Base-by-base conservation (phyloP, 441 rosid genomes). In the Breynia disticha region DNA sequence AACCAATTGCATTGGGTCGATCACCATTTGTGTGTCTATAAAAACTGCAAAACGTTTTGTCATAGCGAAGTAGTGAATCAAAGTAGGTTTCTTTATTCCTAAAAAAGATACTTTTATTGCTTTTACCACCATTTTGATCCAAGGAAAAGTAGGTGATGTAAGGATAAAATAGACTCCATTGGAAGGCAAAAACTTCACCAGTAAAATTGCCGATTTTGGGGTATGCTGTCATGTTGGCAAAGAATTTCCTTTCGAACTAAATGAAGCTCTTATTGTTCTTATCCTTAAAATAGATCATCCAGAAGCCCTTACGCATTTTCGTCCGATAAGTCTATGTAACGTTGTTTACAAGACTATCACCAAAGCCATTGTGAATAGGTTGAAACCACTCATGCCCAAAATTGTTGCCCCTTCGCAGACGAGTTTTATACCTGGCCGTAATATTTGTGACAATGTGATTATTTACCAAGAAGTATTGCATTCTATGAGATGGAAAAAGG, bases 141-240 rank as follows among this genome's bases (percentile, higher is more conserved):
- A 76, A 61, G 5, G 49, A 19, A 41, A 76, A 72, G 55, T 66
- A 72, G 19, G 71, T 61, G 5, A 72, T 58, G 38, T 52, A 55
- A 4, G 75, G 80, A 20, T 44, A 61, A 7, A 56, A 3, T 2
- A 59, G 63, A 45, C 67, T 63, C 22, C 60, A 56, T 16, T 51
- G 24, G 54, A 66, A 76, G 24, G 70, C 71, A 16, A 66, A 69
- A 11, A 66, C 56, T 50, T 72, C 69, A 0, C 62, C 63, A 0
- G 77, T 69, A 7, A 61, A 63, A 11, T 5, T 16, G 46, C 72
- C 80, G 0, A 59, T 4, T 43, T 69, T 67, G 6, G 73, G 77
- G 46, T 72, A 75, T 1, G 77, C 80, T 0, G 71, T 76, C 75
- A 76, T 69, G 64, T 51, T 72, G 38, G 67, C 51, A 13, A 59